Evolutionary conservation across 2,329 filamentous ascomycete species (phyloP), one percentile per base, ranked within the genome.

Genomic region (Ophiosphaerella narmari): DNA sequence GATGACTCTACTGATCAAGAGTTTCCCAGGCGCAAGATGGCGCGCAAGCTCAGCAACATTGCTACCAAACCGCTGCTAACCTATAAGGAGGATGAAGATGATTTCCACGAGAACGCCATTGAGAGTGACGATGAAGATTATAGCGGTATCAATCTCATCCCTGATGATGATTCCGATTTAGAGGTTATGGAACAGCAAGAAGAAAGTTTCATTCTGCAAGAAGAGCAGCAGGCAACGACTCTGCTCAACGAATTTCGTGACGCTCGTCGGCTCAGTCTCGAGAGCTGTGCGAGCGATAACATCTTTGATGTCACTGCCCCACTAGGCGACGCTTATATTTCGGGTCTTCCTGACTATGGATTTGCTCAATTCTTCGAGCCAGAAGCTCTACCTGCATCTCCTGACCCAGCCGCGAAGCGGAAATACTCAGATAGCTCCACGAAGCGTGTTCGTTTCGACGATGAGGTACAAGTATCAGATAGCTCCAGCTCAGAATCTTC

Each of bases 101-200:
- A 54, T 7, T 37, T 48, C 12, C 52, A 57, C 54, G 72, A 74
- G 39, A 70, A 73, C 57, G 70, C 67, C 38, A 71, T 73, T 43
- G 69, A 71, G 43, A 69, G 62, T 47, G 70, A 74, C 43, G 72
- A 74, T 55, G 72, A 75, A 55, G 84, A 87, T 52, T 88, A 91
- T 64, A 84, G 82, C 45, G 87, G 85, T 33, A 87, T 95, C 52
- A 89, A 93, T 67, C 84, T 91, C 43, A 87, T 95, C 53, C 89
- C 84, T 60, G 89, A 92, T 62, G 87, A 85, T 9, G 89, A 92
- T 55, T 87, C 90, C 57, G 89, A 93, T 70, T 87, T 93, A 72
- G 84, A 89, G 58, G 84, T 89, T 79, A 84, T 93, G 48, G 83
- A 88, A 66, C 84, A 86, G 79, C 82, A 85, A 78, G 90, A 94